Percentiles rank a stretch among this genome's conserved stretches.
Evolutionary conservation across 495 filamentous ascomycete genomes (phyloP).

Genomic region (Thozetella sp.): DNA sequence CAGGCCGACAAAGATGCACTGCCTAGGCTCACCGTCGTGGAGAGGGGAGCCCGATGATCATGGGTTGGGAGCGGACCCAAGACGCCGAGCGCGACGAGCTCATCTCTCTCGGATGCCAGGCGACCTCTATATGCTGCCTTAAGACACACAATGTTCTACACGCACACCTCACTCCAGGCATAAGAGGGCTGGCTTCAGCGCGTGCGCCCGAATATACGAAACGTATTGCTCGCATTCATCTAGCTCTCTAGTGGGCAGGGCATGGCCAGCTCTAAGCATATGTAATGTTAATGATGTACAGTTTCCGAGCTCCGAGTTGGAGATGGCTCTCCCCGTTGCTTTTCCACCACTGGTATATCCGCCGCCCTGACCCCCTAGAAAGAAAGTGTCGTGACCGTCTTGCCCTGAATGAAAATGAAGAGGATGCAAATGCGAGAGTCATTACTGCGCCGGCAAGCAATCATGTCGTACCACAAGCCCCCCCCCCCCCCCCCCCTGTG

Average conservation of each 20-base stretch:
- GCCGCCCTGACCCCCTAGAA: conserved; percentile 1
- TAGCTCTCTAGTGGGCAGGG: conserved; percentile 4
- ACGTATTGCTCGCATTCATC: conserved; percentile 10
- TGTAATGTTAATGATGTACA: conserved; percentile 28
- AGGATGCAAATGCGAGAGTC: conserved; percentile 4
- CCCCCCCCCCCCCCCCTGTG: conserved; percentile 4
- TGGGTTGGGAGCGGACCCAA: conserved; percentile 1
- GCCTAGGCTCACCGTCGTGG: conserved; percentile 39
- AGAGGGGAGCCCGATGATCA: conserved; percentile 15
- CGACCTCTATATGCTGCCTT: neutral
- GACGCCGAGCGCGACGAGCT: neutral
- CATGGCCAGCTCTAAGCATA: conserved; percentile 13
- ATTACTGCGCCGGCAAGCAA: conserved; percentile 3
- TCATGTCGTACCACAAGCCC: neutral
- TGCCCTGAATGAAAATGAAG: neutral
- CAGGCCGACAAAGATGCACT: conserved; percentile 42
- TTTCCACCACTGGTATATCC: conserved; percentile 3
- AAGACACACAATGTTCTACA: no score
- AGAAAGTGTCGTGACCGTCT: neutral
- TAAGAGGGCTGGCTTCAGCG: no score
- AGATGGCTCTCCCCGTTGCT: neutral
- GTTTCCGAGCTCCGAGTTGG: conserved; percentile 5
- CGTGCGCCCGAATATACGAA: conserved; percentile 6
- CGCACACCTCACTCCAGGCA: no score
- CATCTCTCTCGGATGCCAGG: neutral